Conservation (phyloP, 306 rosid species). For the Corylus heterophylla region DNA sequence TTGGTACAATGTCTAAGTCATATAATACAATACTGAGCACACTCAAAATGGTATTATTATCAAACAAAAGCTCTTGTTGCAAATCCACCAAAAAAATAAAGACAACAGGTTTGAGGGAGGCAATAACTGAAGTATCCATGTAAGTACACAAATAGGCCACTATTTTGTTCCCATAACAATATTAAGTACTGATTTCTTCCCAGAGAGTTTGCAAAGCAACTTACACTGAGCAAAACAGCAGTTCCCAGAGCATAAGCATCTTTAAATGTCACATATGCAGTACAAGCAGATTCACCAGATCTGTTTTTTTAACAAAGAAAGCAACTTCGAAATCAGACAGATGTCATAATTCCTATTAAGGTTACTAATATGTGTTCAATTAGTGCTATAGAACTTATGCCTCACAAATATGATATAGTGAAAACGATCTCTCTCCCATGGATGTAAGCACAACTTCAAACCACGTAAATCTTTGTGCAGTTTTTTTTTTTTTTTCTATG, state of each 20-base stretch:
- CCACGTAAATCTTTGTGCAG: too few species aligned
- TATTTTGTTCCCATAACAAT: background rate
- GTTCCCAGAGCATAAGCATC: constrained; percentile 92
- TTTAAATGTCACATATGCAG: constrained; percentile 84
- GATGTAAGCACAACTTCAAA: too few species aligned
- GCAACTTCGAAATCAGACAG: constrained; percentile 24
- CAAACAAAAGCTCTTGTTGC: background rate
- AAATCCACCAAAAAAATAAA: background rate
- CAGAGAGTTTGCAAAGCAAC: constrained; percentile 23
- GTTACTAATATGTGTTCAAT: constrained; percentile 1
- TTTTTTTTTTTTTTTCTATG: too few species aligned
- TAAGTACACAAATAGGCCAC: background rate
- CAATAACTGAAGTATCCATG: background rate
- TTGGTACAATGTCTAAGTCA: background rate
- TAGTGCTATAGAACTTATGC: constrained; percentile 11
- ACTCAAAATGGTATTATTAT: background rate
- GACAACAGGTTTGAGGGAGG: background rate
- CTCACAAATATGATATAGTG: background rate
- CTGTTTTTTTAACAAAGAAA: constrained; percentile 44
- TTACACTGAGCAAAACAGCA: constrained; percentile 79
- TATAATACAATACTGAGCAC: background rate
- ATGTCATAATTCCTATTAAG: constrained; percentile 12
- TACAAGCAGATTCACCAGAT: constrained; percentile 53
- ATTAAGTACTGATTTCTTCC: background rate
- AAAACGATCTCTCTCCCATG: too few species aligned